Conservation (phyloP, 495 filamentous ascomycete genomes). For the Podospora pseudocomata region DNA sequence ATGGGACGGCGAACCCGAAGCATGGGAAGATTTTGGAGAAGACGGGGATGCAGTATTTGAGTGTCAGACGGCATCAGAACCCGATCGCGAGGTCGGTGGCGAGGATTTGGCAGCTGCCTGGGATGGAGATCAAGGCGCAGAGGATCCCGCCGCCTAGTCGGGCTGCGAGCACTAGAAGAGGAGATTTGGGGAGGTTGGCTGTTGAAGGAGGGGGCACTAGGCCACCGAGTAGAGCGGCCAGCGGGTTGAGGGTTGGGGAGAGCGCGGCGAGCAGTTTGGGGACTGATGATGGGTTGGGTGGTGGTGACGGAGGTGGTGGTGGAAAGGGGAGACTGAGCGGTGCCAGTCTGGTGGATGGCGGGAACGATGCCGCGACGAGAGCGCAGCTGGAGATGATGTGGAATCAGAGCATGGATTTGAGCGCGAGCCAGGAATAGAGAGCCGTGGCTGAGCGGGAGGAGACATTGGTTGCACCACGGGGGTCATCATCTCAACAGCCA, state of each 20-base stretch:
- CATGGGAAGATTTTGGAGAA: constrained; percentile 53
- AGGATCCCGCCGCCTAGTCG: constrained; percentile 15
- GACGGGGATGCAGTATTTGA: constrained; percentile 61
- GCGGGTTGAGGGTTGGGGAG: not conserved
- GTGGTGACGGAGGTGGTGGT: constrained; percentile 26
- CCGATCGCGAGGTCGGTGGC: constrained; percentile 56
- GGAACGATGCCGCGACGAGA: constrained; percentile 43
- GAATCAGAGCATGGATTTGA: constrained; percentile 53
- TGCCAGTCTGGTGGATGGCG: constrained; percentile 39
- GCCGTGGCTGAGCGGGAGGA: not conserved
- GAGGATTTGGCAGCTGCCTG: constrained; percentile 50
- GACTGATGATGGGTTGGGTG: constrained; percentile 11
- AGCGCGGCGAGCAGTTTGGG: not conserved
- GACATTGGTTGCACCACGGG: not conserved
- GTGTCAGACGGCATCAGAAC: constrained; percentile 64
- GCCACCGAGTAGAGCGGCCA: not conserved
- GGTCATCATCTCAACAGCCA: not conserved
- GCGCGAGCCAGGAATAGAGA: constrained; percentile 48
- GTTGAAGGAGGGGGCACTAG: not conserved
- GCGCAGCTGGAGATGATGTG: constrained; percentile 50
- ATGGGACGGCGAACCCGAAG: not conserved
- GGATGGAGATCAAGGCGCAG: constrained; percentile 41
- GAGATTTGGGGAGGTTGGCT: constrained; percentile 1
- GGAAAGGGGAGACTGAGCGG: constrained; percentile 34
- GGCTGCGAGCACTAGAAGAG: constrained; percentile 8